These are phyloP conservation scores for Furcasterigmium sp. DNA, from an alignment of 2,329 filamentous ascomycete species.

Conservation along the genomic window DNA sequence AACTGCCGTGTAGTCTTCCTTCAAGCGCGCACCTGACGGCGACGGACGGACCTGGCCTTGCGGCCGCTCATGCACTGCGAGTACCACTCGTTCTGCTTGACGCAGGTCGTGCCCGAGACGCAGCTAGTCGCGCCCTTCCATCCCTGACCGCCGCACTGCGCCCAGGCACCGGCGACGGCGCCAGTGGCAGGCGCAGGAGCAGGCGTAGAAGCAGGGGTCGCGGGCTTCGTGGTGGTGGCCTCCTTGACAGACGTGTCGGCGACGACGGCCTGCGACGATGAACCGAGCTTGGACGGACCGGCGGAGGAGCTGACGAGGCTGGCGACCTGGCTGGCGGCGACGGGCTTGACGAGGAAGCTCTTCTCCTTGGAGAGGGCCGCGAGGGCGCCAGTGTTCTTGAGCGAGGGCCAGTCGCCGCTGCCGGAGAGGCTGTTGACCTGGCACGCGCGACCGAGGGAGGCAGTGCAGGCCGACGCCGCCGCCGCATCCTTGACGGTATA, in stretches of 20 bases:
- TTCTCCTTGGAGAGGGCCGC: constrained; percentile 7
- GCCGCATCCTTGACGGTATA: constrained; percentile 17
- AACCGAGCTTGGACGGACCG: constrained; percentile 17
- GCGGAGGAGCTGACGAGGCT: constrained; percentile 16
- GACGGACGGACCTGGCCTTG: not conserved
- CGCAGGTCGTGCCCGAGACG: constrained; percentile 16
- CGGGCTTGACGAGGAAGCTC: constrained; percentile 17
- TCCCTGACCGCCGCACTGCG: constrained; percentile 19
- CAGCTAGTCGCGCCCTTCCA: constrained; percentile 19
- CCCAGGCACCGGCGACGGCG: constrained; percentile 10
- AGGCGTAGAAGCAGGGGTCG: not conserved
- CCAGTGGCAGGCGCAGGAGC: not conserved
- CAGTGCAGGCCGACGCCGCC: constrained; percentile 6
- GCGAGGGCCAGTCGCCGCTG: constrained; percentile 16
- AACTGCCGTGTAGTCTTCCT: too few species aligned
- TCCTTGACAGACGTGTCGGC: not conserved
- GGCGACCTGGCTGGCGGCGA: constrained; percentile 17
- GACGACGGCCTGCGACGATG: constrained; percentile 2
- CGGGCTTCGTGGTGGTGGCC: not conserved
- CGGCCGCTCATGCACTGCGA: constrained; percentile 17
- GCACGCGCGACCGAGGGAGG: constrained; percentile 7
- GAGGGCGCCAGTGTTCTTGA: constrained; percentile 15
- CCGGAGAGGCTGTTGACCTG: constrained; percentile 7
- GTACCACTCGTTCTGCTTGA: constrained; percentile 20
- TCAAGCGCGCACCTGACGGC: not conserved